Percentiles rank a stretch among this genome's conserved stretches.
phyloP scores from a whole-genome alignment of 257 asterid species.

The Ilex aquifolium region DNA sequence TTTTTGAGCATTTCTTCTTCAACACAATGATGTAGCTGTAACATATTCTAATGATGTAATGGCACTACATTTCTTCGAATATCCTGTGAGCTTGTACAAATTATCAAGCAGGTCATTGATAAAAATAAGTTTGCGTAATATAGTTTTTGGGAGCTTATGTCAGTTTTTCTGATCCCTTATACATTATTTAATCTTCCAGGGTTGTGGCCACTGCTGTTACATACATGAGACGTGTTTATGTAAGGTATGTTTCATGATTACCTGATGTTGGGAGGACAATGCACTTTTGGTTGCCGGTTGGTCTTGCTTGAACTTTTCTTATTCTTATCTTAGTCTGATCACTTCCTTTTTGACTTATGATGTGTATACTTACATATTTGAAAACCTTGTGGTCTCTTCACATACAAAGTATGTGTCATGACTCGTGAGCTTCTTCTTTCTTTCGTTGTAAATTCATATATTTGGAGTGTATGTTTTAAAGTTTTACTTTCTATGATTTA shows the following conservation, averaged over 20 bases:
- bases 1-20: too few relatives aligned
- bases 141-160: background rate
- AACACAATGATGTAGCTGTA: too few relatives aligned
- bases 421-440: too few relatives aligned
- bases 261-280: conserved; percentile 1
- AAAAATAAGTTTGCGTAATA: too few relatives aligned
- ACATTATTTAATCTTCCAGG: conserved; percentile 48
- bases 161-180: conserved; percentile 8
- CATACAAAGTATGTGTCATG: too few relatives aligned
- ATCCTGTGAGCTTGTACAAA: too few relatives aligned
- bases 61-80: too few relatives aligned
- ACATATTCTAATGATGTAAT: too few relatives aligned
- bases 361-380: too few relatives aligned
- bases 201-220: conserved; percentile 94
- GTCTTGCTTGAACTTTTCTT: background rate
- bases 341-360: background rate
- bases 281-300: too few relatives aligned
- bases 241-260: conserved; percentile 38
- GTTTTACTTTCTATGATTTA: background rate
- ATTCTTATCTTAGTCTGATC: background rate
- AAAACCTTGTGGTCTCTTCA: too few relatives aligned
- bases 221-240: conserved; percentile 89
- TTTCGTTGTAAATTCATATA: background rate
- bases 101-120: too few relatives aligned
- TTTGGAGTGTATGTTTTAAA: background rate